Conservation (phyloP, 495 filamentous ascomycete species). For the Cercophora sp. region DNA sequence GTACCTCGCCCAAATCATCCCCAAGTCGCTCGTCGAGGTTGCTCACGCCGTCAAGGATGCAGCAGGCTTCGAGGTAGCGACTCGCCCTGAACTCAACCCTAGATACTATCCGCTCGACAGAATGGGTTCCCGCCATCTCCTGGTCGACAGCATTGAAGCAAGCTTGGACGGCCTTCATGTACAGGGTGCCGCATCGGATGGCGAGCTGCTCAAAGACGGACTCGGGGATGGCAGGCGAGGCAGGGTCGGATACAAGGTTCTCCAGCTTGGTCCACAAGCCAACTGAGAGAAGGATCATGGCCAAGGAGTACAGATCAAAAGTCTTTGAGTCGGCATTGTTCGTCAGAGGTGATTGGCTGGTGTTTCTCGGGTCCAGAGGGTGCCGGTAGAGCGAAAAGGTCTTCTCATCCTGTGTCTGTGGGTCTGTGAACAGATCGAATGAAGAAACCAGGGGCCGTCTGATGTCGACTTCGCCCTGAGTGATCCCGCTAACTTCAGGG, state of each 20-base stretch:
- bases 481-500: slow-evolving; percentile 34
- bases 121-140: slow-evolving; percentile 43
- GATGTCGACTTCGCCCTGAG: slow-evolving; percentile 54
- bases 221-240: slow-evolving; percentile 34
- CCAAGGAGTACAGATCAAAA: slow-evolving; percentile 81
- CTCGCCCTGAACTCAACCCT: slow-evolving; percentile 39
- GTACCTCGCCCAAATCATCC: slow-evolving; percentile 32
- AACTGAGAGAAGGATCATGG: slow-evolving; percentile 78
- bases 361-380: slow-evolving; percentile 63
- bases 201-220: slow-evolving; percentile 57
- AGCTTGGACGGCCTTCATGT: slow-evolving; percentile 74
- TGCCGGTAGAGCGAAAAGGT: slow-evolving; percentile 64
- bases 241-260: slow-evolving; percentile 46
- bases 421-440: slow-evolving; percentile 76
- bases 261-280: slow-evolving; percentile 81
- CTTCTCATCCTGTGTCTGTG: slow-evolving; percentile 38
- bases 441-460: slow-evolving; percentile 73
- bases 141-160: slow-evolving; percentile 76
- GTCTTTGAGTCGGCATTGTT: slow-evolving; percentile 49
- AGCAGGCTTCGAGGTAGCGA: slow-evolving; percentile 48
- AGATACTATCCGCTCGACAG: slow-evolving; percentile 39
- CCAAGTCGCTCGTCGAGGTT: slow-evolving; percentile 43
- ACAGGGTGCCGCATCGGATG: slow-evolving; percentile 69
- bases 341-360: slow-evolving; percentile 46
- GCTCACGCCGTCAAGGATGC: slow-evolving; percentile 47